Conservation (phyloP, 305 asterid genomes). For the Ilex paraguariensis region DNA sequence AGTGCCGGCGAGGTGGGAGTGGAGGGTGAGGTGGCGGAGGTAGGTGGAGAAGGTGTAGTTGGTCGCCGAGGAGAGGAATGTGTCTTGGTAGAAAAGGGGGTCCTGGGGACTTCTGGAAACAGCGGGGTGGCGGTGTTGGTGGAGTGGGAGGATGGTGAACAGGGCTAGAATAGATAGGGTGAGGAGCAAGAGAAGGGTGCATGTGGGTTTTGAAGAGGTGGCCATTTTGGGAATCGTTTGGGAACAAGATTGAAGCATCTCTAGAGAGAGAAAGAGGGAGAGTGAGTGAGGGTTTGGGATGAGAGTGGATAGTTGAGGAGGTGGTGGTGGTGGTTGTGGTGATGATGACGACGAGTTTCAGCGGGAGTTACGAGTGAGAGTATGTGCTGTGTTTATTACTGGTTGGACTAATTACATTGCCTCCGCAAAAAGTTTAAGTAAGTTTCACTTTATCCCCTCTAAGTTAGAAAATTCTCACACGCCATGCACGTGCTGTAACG, state of each 20-base stretch:
- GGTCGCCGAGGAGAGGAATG: constrained; percentile 62
- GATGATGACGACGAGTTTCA: neutral
- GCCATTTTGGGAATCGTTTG: constrained; percentile 21
- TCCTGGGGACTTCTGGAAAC: constrained; percentile 1
- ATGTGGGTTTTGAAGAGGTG: constrained; percentile 32
- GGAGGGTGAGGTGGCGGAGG: constrained; percentile 87
- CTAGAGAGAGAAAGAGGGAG: neutral
- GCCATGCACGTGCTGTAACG: too few species aligned
- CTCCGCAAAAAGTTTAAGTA: too few species aligned
- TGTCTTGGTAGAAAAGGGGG: constrained; percentile 22
- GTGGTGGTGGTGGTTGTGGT: constrained; percentile 3
- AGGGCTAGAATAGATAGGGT: constrained; percentile 37
- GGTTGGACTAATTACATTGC: too few species aligned
- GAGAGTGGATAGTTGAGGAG: neutral
- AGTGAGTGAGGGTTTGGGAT: neutral
- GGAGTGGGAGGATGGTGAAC: constrained; percentile 20
- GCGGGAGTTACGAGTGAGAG: neutral
- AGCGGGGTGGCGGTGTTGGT: constrained; percentile 10
- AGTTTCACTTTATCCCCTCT: too few species aligned
- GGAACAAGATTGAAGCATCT: constrained; percentile 11
- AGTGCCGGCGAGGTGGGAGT: constrained; percentile 93
- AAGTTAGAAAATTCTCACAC: too few species aligned
- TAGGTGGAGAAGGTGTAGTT: constrained; percentile 71
- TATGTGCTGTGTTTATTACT: too few species aligned
- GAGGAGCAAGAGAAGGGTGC: constrained; percentile 36